Evolutionary conservation across 352 stramenopile genomes (phyloP).

Genomic region (Phytophthora fragariaefolia): DNA sequence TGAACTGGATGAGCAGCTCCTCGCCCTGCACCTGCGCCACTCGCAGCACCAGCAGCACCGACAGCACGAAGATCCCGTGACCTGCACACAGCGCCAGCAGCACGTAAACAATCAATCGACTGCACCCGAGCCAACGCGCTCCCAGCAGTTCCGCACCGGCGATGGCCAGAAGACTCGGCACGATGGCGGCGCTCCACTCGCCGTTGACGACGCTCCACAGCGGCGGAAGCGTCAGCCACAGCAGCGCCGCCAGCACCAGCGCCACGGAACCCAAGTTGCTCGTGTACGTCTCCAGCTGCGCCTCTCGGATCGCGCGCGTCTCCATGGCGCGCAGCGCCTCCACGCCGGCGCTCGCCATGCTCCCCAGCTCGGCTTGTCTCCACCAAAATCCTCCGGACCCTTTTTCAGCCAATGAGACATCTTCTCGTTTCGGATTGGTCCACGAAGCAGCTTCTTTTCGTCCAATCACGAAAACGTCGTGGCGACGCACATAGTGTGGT

Average conservation of each 20-base stretch:
- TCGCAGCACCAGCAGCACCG: slow-evolving; percentile 59
- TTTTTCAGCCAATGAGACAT: slow-evolving; percentile 26
- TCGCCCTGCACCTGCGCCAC: slow-evolving; percentile 71
- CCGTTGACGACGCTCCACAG: slow-evolving; percentile 77
- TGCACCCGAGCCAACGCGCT: no score
- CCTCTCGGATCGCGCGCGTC: slow-evolving; percentile 67
- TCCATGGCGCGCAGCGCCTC: slow-evolving; percentile 66
- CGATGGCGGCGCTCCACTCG: slow-evolving; percentile 66
- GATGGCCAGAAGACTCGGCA: slow-evolving; percentile 65
- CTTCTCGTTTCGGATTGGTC: slow-evolving; percentile 2
- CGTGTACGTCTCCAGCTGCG: slow-evolving; percentile 70
- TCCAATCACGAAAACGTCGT: slow-evolving; percentile 27
- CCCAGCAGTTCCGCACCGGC: slow-evolving; percentile 34
- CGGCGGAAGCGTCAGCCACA: slow-evolving; percentile 66
- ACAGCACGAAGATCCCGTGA: slow-evolving; percentile 61
- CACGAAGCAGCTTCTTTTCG: slow-evolving; percentile 7
- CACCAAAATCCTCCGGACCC: slow-evolving; percentile 6
- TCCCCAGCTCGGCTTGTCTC: slow-evolving; percentile 12
- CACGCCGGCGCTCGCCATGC: slow-evolving; percentile 24
- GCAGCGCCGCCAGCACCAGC: slow-evolving; percentile 43
- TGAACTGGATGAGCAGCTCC: slow-evolving; percentile 69
- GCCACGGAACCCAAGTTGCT: slow-evolving; percentile 52
- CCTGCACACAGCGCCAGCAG: slow-evolving; percentile 23
- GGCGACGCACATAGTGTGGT: no score
- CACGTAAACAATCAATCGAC: slow-evolving; percentile 6